These are phyloP conservation scores for Schizophyllum commune DNA, from an alignment of 1,284 basidiomycete species.

Conservation along the genomic window DNA sequence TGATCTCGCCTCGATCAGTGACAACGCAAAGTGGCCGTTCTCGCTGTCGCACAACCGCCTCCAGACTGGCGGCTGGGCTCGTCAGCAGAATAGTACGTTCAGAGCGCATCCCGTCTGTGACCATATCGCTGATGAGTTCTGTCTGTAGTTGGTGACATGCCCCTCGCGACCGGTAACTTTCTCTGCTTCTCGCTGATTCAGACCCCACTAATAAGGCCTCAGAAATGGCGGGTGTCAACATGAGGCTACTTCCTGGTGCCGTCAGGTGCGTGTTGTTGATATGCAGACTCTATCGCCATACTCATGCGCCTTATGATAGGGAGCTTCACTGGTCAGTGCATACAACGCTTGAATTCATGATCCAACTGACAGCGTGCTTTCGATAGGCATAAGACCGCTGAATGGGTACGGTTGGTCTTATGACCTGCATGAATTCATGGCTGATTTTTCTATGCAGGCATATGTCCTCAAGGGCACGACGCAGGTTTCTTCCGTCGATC, in stretches of 20 bases:
- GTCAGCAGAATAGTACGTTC: slow-evolving; percentile 39
- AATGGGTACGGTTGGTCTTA: slow-evolving; percentile 29
- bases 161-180: slow-evolving; percentile 31
- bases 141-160: slow-evolving; percentile 30
- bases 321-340: not conserved
- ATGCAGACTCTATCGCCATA: not conserved
- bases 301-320: not conserved
- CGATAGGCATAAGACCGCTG: slow-evolving; percentile 67
- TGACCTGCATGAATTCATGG: slow-evolving; percentile 8
- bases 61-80: slow-evolving; percentile 50
- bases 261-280: slow-evolving; percentile 15
- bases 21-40: slow-evolving; percentile 55
- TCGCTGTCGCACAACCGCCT: slow-evolving; percentile 47
- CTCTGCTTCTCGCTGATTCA: slow-evolving; percentile 1
- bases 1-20: slow-evolving; percentile 11
- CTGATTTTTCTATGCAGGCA: slow-evolving; percentile 41
- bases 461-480: slow-evolving; percentile 62
- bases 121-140: not conserved
- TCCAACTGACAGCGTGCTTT: slow-evolving; percentile 19
- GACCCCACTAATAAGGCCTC: not conserved
- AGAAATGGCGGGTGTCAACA: slow-evolving; percentile 34
- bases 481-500: slow-evolving; percentile 55
- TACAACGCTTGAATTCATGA: not conserved
- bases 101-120: not conserved
- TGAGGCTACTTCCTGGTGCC: slow-evolving; percentile 48